Conservation (phyloP, 1,139 yeast species). For the Hansenula lynferdii region DNA sequence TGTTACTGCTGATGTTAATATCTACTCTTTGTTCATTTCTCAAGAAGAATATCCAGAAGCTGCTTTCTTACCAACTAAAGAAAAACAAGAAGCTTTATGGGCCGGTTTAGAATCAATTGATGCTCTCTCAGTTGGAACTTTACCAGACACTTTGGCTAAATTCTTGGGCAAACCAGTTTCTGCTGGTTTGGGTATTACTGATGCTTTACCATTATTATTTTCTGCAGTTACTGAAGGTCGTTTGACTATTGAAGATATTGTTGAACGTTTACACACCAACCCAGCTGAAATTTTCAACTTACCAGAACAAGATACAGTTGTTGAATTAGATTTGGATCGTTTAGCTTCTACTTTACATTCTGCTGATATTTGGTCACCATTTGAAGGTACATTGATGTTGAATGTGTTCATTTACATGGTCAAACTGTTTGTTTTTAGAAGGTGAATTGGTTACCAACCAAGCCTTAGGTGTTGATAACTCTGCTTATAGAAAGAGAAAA, state of each 20-base stretch:
- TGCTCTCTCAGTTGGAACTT: constrained; percentile 80
- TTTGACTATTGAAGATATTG: constrained; percentile 69
- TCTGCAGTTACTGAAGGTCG: constrained; percentile 74
- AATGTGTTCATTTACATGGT: constrained; percentile 76
- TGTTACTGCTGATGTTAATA: constrained; percentile 89
- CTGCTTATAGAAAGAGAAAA: constrained; percentile 25
- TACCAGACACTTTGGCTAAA: constrained; percentile 71
- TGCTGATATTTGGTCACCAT: constrained; percentile 47
- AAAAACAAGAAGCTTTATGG: constrained; percentile 85
- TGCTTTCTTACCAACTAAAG: constrained; percentile 68
- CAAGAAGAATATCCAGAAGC: constrained; percentile 70
- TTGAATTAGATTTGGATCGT: constrained; percentile 84
- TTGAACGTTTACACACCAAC: constrained; percentile 70
- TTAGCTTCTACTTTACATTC: constrained; percentile 38
- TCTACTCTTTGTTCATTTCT: constrained; percentile 72
- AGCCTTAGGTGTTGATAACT: constrained; percentile 58
- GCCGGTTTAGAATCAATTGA: constrained; percentile 66
- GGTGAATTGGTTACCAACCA: constrained; percentile 59
- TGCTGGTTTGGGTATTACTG: constrained; percentile 76
- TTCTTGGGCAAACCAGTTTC: constrained; percentile 54
- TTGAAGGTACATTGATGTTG: constrained; percentile 56
- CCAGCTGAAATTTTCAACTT: constrained; percentile 82
- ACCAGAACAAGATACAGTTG: constrained; percentile 69
- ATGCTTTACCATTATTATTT: constrained; percentile 77
- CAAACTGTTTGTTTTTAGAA: constrained; percentile 81